Conservation (phyloP, 352 stramenopile genomes). For the Phytophthora hybrid region DNA sequence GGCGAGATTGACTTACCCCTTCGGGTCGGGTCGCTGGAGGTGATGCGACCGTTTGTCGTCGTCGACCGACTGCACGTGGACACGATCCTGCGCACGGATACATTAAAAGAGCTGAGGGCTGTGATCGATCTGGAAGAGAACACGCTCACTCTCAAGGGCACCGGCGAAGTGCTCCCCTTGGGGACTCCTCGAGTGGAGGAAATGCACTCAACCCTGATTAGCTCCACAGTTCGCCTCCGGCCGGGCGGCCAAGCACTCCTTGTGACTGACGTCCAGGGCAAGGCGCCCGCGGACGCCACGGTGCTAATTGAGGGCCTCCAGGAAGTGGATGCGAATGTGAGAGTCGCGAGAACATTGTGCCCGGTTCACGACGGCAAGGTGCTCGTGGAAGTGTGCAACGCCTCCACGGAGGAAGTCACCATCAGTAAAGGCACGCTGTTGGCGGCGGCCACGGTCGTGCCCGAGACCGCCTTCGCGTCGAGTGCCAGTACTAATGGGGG, state of each 20-base stretch:
- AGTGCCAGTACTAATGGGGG: too few species aligned
- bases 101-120: neutral
- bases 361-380: neutral
- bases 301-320: constrained; percentile 1
- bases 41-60: neutral
- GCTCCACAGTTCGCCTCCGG: neutral
- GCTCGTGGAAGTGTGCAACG: constrained; percentile 5
- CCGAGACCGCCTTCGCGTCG: neutral
- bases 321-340: neutral
- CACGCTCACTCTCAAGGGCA: constrained; percentile 1
- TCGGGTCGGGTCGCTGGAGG: neutral
- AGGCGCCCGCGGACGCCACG: neutral
- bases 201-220: neutral
- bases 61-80: neutral
- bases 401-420: neutral
- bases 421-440: neutral
- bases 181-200: neutral
- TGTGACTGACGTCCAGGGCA: neutral
- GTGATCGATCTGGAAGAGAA: neutral
- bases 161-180: neutral
- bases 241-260: neutral
- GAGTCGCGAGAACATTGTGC: neutral
- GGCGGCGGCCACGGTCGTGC: neutral
- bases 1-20: neutral
- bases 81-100: neutral